Percentiles rank a stretch among this genome's conserved stretches.
phyloP scores from a whole-genome alignment of 1,284 basidiomycete genomes.

The Rhodotorula sp. region DNA sequence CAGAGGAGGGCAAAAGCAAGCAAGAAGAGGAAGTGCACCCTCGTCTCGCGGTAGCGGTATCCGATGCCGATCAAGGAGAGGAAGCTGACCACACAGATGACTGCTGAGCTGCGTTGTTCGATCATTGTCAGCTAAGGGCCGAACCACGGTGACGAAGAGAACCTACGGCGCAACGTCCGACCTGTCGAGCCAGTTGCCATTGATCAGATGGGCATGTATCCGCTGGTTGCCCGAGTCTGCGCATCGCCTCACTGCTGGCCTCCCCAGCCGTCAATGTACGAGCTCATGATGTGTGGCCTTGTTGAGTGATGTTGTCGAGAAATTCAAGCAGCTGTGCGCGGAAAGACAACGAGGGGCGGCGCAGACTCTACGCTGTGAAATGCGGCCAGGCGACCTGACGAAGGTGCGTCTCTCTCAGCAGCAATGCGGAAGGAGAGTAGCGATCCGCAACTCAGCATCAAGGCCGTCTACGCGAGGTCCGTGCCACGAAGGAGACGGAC shows the following conservation, averaged over 20 bases:
- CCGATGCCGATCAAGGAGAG: not conserved
- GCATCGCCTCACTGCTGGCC: not conserved
- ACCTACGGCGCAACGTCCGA: constrained; percentile 17
- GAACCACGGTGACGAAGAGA: not conserved
- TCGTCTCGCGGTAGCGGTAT: not conserved
- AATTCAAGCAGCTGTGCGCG: too few species aligned
- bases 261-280: not conserved
- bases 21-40: not conserved
- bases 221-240: not conserved
- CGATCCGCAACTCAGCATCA: too few species aligned
- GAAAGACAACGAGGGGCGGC: too few species aligned
- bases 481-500: too few species aligned
- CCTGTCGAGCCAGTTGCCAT: not conserved
- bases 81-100: constrained; percentile 15
- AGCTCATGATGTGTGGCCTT: not conserved
- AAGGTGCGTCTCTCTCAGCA: not conserved
- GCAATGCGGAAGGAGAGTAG: too few species aligned
- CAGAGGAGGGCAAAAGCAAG: not conserved
- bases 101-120: not conserved
- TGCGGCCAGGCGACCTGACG: not conserved
- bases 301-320: not conserved
- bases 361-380: too few species aligned
- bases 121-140: fast-evolving
- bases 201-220: constrained; percentile 13
- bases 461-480: too few species aligned